Base-by-base conservation (phyloP, 345 rosid genomes). In the Luvunga scandens region DNA sequence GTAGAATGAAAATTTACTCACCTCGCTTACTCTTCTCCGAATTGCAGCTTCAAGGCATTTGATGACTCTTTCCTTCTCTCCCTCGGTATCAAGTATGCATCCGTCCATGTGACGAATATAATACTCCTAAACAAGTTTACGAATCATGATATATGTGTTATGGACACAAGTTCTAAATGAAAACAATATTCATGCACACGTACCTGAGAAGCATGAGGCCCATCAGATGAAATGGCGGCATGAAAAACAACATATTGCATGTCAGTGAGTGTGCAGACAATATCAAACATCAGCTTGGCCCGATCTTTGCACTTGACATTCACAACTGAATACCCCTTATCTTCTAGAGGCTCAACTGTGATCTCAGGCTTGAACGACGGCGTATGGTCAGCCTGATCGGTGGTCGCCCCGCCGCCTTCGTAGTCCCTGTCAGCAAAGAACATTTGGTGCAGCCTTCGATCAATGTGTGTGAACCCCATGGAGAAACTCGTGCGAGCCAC, bases 241-340 rank as follows among this genome's bases (percentile, higher is more conserved):
- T 93, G 99, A 68, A 92, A 95, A 79, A 95, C 98, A 75, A 92
- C 96, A 81, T 95, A 95, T 36, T 95, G 97, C 99, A 93, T 92
- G 68, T 95, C 99, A 13, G 99, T 95, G 50, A 95, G 91, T 31
- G 99, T 95, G 90, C 97, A 95, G 21, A 95, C 98, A 82, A 93
- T 89, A 83, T 95, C 99, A 53, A 93, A 95, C 84, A 93, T 81
- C 50, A 95, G 92, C 88, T 93, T 93, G 0, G 98, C 90, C 30
- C 99, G 84, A 85, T 95, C 99, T 78, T 92, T 91, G 83, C 95
- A 87, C 74, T 75, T 73, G 73, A 95, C 97, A 45, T 73, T 90
- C 56, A 95, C 91, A 66, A 93, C 95, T 0, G 98, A 93, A 69
- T 95, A 95, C 9, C 92, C 99, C 48, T 90, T 93, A 70, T 95